Conservation (phyloP, 23 red algal genomes). For the Agarophyton chilense region DNA sequence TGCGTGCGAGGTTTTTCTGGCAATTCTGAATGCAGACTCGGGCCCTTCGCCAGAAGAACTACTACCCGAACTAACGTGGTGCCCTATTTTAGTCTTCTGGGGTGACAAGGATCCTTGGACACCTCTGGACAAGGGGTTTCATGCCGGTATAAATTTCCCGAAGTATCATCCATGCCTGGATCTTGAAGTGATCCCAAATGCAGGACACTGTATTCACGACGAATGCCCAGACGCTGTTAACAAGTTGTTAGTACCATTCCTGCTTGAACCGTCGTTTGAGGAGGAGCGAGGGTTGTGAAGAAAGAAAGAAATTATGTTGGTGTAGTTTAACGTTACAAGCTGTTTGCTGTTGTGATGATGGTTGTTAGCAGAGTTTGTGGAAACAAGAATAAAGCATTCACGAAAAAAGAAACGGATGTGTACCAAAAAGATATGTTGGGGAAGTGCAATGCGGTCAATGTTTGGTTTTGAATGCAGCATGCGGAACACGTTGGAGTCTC, state of each 20-base stretch:
- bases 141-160: constrained; percentile 67
- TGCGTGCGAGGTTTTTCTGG: constrained; percentile 82
- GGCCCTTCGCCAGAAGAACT: constrained; percentile 86
- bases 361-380: neutral
- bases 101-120: constrained; percentile 96
- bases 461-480: constrained; percentile 13
- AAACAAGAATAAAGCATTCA: constrained; percentile 20
- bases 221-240: constrained; percentile 59
- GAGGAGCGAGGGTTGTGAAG: constrained; percentile 12
- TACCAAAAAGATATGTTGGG: no score
- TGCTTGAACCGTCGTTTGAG: constrained; percentile 33
- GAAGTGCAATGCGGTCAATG: neutral
- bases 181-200: constrained; percentile 60
- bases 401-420: neutral
- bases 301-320: neutral
- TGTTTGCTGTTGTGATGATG: neutral
- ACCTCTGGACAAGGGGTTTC: constrained; percentile 69
- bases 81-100: constrained; percentile 88
- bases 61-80: constrained; percentile 64
- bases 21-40: constrained; percentile 76
- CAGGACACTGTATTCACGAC: constrained; percentile 73
- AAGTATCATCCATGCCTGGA: constrained; percentile 53
- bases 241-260: constrained; percentile 54
- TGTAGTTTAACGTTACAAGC: neutral
- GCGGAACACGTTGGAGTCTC: neutral